phyloP scores from a whole-genome alignment of 108 stramenopile genomes.

The Nitzschia inconspicua region DNA sequence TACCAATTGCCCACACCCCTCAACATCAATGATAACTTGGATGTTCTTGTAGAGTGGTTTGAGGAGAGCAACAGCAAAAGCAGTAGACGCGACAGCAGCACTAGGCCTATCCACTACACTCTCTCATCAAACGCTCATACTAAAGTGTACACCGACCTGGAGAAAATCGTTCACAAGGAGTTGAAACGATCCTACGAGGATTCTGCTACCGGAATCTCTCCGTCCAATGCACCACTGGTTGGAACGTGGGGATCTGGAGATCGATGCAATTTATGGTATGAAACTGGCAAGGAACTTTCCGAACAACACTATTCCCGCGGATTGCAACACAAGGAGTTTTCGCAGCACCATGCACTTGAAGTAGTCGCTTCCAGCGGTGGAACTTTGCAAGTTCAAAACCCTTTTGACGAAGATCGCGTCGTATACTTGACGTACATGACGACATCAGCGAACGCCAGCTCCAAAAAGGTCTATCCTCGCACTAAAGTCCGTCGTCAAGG shows the following conservation, averaged over 20 bases:
- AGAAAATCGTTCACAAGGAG: neutral
- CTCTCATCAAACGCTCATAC: slow-evolving; percentile 23
- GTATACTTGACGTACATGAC: slow-evolving; percentile 43
- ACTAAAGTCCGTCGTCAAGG: slow-evolving; percentile 17
- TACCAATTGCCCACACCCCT: neutral
- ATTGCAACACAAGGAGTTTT: neutral
- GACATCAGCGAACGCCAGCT: slow-evolving; percentile 3
- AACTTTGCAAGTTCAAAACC: slow-evolving; percentile 26
- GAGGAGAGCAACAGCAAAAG: neutral
- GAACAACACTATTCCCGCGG: neutral
- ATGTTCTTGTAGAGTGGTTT: neutral
- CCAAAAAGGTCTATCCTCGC: slow-evolving; percentile 16
- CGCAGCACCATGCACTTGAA: slow-evolving; percentile 27
- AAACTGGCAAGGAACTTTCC: neutral
- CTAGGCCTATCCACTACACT: slow-evolving; percentile 6
- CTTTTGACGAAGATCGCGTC: slow-evolving; percentile 36
- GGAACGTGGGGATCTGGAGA: slow-evolving; percentile 48
- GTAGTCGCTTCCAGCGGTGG: slow-evolving; percentile 8
- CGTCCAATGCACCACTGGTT: slow-evolving; percentile 1
- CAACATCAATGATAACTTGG: neutral
- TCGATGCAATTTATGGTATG: slow-evolving; percentile 32
- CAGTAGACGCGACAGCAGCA: neutral
- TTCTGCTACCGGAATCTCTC: neutral
- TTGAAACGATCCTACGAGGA: neutral
- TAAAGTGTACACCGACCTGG: slow-evolving; percentile 12